A percentile compares a stretch with the other conserved stretches of the same genome.
Evolutionary conservation across 441 rosid genomes (phyloP).

Genomic region (Corymbia calophylla): DNA sequence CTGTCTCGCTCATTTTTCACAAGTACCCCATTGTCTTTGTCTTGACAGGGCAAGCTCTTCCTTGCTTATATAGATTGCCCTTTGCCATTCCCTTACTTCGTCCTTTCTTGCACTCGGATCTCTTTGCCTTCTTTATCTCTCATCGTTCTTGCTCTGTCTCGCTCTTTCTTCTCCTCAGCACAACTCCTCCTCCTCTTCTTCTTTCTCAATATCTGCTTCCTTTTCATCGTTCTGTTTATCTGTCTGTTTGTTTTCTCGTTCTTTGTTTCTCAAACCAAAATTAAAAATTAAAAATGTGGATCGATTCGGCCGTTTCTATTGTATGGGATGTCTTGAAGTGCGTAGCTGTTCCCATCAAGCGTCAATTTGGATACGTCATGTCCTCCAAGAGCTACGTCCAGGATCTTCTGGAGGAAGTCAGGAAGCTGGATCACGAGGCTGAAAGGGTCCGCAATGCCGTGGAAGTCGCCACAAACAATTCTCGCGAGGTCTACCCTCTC

Average conservation of each 20-base stretch:
- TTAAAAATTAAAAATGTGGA: background rate
- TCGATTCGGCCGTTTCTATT: accelerated
- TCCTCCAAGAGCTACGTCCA: background rate
- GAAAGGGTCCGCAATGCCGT: accelerated
- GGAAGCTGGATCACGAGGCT: background rate
- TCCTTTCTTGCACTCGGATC: background rate
- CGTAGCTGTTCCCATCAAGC: accelerated
- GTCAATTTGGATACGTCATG: background rate
- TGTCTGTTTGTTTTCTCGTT: background rate
- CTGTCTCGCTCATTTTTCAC: background rate
- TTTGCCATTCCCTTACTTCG: no score
- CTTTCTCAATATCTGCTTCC: background rate
- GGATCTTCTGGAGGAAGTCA: accelerated
- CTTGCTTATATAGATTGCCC: no score
- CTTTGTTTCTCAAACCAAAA: background rate
- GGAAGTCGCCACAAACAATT: accelerated
- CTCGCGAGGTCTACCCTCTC: accelerated
- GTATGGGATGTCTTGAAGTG: background rate
- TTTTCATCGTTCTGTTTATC: background rate
- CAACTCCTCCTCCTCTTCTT: background rate
- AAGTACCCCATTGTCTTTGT: no score
- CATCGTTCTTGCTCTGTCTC: background rate
- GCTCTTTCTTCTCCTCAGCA: accelerated
- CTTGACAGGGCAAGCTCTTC: no score
- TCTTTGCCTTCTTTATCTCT: background rate